Evolutionary conservation across 2,329 filamentous ascomycete genomes (phyloP).

Genomic region (Beauveria bassiana): DNA sequence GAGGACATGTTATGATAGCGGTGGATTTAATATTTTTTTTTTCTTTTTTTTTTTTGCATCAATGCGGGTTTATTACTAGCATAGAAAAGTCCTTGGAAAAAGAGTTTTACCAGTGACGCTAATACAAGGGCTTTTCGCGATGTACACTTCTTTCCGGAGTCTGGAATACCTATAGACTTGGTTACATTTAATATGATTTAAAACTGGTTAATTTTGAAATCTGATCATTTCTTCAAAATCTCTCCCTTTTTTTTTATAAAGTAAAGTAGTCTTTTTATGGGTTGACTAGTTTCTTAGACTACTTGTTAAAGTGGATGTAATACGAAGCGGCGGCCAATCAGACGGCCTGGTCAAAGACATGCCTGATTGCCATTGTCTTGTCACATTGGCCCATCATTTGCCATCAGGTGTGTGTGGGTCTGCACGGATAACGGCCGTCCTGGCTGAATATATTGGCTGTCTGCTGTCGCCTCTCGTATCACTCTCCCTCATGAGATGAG

Average conservation of each 20-base stretch:
- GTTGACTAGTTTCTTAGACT: background rate
- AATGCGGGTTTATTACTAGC: background rate
- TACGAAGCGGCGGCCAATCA: conserved; percentile 5
- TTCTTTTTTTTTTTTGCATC: conserved; percentile 1
- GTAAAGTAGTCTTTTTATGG: background rate
- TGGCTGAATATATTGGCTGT: too few relatives aligned
- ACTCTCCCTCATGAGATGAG: too few relatives aligned
- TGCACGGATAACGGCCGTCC: too few relatives aligned
- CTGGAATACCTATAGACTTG: conserved; percentile 11
- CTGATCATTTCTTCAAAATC: background rate
- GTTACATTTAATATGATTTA: conserved; percentile 7
- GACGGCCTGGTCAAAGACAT: too few relatives aligned
- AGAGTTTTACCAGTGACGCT: background rate
- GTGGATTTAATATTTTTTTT: conserved; percentile 4
- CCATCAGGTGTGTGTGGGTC: background rate
- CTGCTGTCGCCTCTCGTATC: too few relatives aligned
- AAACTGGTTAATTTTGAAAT: background rate
- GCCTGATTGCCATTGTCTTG: too few relatives aligned
- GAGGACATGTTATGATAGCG: conserved; percentile 10
- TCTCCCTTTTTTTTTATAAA: too few relatives aligned
- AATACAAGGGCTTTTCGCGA: conserved; percentile 10
- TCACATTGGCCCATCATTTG: background rate
- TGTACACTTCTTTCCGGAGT: conserved; percentile 9
- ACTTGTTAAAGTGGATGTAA: background rate
- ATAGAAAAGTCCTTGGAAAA: conserved; percentile 5